Percentiles rank a stretch among this genome's conserved stretches.
Evolutionary conservation across 2,329 filamentous ascomycete genomes (phyloP).

Genomic region (Diaporthe caulivora): DNA sequence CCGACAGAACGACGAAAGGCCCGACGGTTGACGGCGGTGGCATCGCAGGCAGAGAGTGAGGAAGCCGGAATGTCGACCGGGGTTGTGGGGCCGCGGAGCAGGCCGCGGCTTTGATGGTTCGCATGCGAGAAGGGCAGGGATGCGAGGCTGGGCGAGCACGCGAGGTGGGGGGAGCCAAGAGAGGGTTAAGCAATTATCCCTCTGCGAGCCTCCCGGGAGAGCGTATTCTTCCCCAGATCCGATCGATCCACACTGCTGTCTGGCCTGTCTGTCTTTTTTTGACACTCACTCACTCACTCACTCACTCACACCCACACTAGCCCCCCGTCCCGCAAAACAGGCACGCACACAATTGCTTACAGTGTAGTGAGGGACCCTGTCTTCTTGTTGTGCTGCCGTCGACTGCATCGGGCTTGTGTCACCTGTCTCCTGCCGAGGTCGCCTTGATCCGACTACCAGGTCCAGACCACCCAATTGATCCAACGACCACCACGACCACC

Average conservation of each 20-base stretch:
- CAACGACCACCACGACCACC: neutral
- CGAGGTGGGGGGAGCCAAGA: neutral
- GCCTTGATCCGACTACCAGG: neutral
- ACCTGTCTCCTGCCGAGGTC: conserved; percentile 20
- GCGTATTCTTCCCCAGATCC: conserved; percentile 24
- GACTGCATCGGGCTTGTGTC: neutral
- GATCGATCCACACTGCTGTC: conserved; percentile 14
- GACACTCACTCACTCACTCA: neutral
- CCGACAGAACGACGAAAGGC: neutral
- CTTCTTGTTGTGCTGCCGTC: too few relatives aligned
- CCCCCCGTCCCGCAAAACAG: neutral
- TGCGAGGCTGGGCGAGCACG: neutral
- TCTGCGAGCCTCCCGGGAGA: neutral
- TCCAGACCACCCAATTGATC: neutral
- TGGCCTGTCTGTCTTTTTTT: neutral
- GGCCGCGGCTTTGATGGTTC: conserved; percentile 13
- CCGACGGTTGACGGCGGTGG: neutral
- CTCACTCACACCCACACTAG: neutral
- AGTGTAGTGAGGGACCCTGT: too few relatives aligned
- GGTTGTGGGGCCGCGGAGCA: conserved; percentile 20
- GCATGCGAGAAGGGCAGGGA: neutral
- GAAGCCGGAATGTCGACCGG: conserved; percentile 18
- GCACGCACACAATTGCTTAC: neutral
- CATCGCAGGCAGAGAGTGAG: neutral
- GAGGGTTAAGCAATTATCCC: conserved; percentile 16